These are phyloP conservation scores for Elaeagnus macrophylla DNA, from an alignment of 306 rosid genomes.

Conservation along the genomic window DNA sequence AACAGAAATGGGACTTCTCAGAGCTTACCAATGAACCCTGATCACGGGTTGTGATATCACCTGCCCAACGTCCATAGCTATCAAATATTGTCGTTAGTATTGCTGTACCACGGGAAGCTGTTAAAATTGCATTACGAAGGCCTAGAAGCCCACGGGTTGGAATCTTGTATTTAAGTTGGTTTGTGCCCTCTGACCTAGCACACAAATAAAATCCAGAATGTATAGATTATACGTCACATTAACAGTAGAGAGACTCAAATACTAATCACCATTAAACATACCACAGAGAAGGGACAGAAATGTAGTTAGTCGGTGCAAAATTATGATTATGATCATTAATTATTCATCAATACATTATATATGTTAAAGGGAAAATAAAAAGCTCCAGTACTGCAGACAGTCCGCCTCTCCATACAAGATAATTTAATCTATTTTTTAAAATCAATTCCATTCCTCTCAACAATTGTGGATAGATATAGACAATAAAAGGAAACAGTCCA, in stretches of 20 bases:
- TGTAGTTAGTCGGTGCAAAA: too few species aligned
- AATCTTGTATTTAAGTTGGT: conserved; percentile 75
- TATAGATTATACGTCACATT: conserved; percentile 15
- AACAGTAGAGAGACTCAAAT: not conserved
- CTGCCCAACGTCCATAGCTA: conserved; percentile 88
- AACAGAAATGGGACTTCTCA: not conserved
- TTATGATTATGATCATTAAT: too few species aligned
- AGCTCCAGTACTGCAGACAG: not conserved
- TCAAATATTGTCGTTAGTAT: conserved; percentile 89
- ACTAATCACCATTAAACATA: too few species aligned
- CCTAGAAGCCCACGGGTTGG: conserved; percentile 99
- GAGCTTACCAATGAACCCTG: conserved; percentile 83
- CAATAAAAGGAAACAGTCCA: conserved; percentile 22
- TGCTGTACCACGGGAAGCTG: conserved; percentile 97
- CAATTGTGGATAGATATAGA: too few species aligned
- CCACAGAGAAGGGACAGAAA: too few species aligned
- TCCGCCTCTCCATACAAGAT: too few species aligned
- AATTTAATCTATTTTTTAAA: too few species aligned
- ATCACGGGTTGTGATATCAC: conserved; percentile 88
- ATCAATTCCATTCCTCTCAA: too few species aligned
- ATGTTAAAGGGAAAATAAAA: not conserved
- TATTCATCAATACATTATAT: too few species aligned
- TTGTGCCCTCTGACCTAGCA: conserved; percentile 79
- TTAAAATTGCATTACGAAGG: conserved; percentile 84
- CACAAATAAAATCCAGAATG: conserved; percentile 14